Conservation (phyloP, 2,329 filamentous ascomycete genomes). For the Fusarium tanahbumbuense region DNA sequence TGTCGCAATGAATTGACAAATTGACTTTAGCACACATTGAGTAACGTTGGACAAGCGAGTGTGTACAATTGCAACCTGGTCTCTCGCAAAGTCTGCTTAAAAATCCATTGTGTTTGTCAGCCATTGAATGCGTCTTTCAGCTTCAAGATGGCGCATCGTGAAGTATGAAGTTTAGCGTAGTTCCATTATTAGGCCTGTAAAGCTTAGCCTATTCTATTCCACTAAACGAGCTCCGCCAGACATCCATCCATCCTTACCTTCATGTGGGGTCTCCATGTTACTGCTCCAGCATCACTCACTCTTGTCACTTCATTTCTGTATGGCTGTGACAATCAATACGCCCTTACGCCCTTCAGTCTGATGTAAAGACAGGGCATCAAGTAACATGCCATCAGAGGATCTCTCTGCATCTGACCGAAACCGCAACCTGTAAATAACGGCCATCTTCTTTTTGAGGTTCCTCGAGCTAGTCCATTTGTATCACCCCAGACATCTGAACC, state of each 20-base stretch:
- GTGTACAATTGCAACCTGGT: not conserved
- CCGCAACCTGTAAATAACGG: not conserved
- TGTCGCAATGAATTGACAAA: slow-evolving; percentile 28
- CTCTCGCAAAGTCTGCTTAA: not conserved
- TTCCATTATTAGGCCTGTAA: not conserved
- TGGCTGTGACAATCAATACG: not conserved
- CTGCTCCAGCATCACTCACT: not conserved
- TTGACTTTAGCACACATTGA: not conserved
- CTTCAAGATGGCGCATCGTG: not conserved
- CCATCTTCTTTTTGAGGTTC: not conserved
- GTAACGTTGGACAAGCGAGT: not conserved
- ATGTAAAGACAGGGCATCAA: not conserved
- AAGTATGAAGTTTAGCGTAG: slow-evolving; percentile 5
- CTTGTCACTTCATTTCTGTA: not conserved
- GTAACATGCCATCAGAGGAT: not conserved
- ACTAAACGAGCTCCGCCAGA: not conserved
- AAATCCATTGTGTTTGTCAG: not conserved
- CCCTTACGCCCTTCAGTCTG: not conserved
- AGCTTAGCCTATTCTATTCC: not conserved
- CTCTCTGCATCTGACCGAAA: not conserved
- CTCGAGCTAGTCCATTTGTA: not conserved
- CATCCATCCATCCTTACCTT: not conserved
- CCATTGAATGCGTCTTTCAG: not conserved
- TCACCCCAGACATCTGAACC: not conserved
- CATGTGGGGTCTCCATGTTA: not conserved